Base-by-base conservation (phyloP, 2,329 filamentous ascomycete genomes). In the Dothideomycetidae sp. region DNA sequence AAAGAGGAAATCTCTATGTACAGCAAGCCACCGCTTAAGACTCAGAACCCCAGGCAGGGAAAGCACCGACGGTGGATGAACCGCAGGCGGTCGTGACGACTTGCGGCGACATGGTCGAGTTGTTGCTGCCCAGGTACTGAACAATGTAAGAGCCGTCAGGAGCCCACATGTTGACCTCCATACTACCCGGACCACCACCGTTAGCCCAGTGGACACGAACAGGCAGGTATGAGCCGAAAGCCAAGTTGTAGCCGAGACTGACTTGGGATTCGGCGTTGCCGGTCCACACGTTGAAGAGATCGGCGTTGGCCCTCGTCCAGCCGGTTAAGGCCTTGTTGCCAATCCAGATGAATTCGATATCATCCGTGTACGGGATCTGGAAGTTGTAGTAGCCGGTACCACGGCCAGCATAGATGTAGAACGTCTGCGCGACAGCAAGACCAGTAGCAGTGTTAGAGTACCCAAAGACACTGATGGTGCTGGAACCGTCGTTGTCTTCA, bases 291-390 rank as follows among this genome's bases (percentile, higher is more conserved):
- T 42, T 40, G 7, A 38, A 12, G 13, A 44, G 29, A 18, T 44
- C 41, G 37, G 29, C 32, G 36, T 44, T 44, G 33, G 31, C 15
- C 13, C 42, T 26, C 4, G 23, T 38, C 42, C 42, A 44, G n/a
- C 42, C 42, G 3, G 28, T 28, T n/a, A 40, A 26, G 5, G 42
- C 42, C 19, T 42, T 42, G 12, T 37, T 18, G 16, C 42, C 42
- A 23, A 42, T 28, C 42, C 42, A 44, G 12, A 44, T 15, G 16
- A 42, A 13, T 10, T 32, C 26, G 11, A 42, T 32, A 33, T 44
- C 42, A 29, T 44, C 42, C 10, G 40, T 32, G 34, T 44, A 44
- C 3, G 41, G 40, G 12, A 42, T 36, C 29, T 44, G 42, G 40
- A 44, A 44, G 23, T 23, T 33, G 37, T 44, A 44, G 21, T 37